These are phyloP conservation scores for Leccinum pellstonianum DNA, from an alignment of 768 basidiomycete species.

Conservation along the genomic window DNA sequence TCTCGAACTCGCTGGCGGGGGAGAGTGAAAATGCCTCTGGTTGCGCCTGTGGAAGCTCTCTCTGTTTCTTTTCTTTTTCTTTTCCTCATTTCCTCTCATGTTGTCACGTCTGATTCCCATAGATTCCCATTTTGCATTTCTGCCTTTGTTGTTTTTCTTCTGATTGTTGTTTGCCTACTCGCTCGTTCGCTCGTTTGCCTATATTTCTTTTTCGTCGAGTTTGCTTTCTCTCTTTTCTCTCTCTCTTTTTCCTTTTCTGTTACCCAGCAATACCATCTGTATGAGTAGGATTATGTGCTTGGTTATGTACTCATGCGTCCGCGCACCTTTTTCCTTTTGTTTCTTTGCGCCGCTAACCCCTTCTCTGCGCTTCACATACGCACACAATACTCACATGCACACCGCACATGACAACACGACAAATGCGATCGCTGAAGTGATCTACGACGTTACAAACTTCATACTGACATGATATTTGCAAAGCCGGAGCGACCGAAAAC, in stretches of 20 bases:
- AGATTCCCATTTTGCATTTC: slow-evolving; percentile 7
- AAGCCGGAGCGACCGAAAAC: background rate
- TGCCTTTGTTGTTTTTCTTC: slow-evolving; percentile 11
- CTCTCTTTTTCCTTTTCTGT: background rate
- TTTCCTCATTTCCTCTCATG: background rate
- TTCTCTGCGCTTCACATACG: background rate
- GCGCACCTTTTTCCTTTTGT: background rate
- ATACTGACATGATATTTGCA: background rate
- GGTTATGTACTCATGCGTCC: slow-evolving; percentile 17
- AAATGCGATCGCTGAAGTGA: background rate
- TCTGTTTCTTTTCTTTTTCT: background rate
- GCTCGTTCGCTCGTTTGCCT: slow-evolving; percentile 2
- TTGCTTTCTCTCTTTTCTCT: background rate
- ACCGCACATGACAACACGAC: background rate
- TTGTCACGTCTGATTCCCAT: slow-evolving; percentile 14
- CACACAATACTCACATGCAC: background rate
- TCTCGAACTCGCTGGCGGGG: slow-evolving; percentile 83
- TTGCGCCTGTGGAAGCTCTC: background rate
- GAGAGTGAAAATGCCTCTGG: slow-evolving; percentile 30
- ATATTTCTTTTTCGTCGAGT: slow-evolving; percentile 1
- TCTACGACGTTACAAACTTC: background rate
- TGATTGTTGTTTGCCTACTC: slow-evolving; percentile 14
- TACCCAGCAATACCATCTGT: slow-evolving; percentile 20
- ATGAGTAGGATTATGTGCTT: slow-evolving; percentile 15
- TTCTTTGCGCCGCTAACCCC: background rate